phyloP scores from a whole-genome alignment of 2,329 filamentous ascomycete genomes.

The Paraphoma sp. region DNA sequence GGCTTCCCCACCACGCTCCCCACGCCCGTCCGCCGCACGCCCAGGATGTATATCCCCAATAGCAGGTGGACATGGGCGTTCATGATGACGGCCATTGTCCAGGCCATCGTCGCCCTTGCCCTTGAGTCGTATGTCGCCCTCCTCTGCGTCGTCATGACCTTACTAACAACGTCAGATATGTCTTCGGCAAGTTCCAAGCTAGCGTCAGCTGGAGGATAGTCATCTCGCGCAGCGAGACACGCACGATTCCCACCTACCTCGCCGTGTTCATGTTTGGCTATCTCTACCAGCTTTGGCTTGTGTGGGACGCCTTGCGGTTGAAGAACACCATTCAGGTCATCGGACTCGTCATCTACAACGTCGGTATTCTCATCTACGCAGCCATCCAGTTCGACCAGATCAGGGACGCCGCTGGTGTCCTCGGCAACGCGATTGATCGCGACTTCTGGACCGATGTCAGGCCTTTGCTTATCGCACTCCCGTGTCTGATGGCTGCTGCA shows the following conservation, averaged over 20 bases:
- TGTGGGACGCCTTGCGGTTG: constrained; percentile 89
- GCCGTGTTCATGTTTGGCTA: constrained; percentile 98
- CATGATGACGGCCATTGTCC: constrained; percentile 73
- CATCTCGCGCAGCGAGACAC: constrained; percentile 49
- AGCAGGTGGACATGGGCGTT: constrained; percentile 91
- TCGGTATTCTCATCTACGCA: constrained; percentile 90
- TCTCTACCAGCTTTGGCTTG: constrained; percentile 85
- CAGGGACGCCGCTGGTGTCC: constrained; percentile 68
- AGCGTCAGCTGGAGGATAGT: constrained; percentile 54
- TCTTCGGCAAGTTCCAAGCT: constrained; percentile 85
- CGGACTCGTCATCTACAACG: constrained; percentile 89
- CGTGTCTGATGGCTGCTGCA: constrained; percentile 78
- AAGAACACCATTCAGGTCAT: constrained; percentile 99
- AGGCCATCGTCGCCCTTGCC: constrained; percentile 80
- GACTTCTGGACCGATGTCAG: constrained; percentile 73
- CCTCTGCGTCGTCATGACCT: not conserved
- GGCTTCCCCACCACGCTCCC: constrained; percentile 52
- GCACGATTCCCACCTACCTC: constrained; percentile 90
- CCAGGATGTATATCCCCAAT: constrained; percentile 75
- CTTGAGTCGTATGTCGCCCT: constrained; percentile 78
- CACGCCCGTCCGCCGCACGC: constrained; percentile 39
- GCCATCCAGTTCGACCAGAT: constrained; percentile 94
- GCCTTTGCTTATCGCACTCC: constrained; percentile 84
- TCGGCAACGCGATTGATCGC: constrained; percentile 59
- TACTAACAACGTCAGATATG: constrained; percentile 66